These are phyloP conservation scores for Ophiostoma sp. DNA, from an alignment of 2,329 filamentous ascomycete genomes.

Conservation along the genomic window DNA sequence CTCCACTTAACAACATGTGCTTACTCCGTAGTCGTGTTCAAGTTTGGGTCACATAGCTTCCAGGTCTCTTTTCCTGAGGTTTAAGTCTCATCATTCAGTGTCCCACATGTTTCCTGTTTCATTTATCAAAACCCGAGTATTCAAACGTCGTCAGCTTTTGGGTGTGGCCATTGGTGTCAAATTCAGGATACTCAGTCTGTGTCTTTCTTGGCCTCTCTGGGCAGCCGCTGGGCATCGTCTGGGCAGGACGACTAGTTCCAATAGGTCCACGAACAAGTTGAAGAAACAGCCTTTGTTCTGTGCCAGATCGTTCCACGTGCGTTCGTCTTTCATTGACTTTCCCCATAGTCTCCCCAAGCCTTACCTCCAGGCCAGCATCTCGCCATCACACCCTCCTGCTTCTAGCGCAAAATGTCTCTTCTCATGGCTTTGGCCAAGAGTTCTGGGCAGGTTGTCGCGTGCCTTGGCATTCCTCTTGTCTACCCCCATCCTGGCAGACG, in stretches of 20 bases:
- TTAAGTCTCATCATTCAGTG: too few species aligned
- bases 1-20: too few species aligned
- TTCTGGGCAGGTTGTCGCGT: conserved; percentile 10
- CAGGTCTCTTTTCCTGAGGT: too few species aligned
- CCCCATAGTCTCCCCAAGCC: background rate
- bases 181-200: background rate
- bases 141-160: background rate
- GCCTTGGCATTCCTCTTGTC: conserved; percentile 13
- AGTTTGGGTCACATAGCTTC: too few species aligned
- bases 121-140: background rate
- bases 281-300: conserved; percentile 1
- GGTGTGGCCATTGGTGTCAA: conserved; percentile 1
- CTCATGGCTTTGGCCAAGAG: conserved; percentile 10
- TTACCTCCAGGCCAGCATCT: conserved; percentile 1
- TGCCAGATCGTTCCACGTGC: conserved; percentile 11
- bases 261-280: background rate
- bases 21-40: too few species aligned
- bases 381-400: background rate
- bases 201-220: conserved; percentile 5
- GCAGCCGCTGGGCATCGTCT: conserved; percentile 12
- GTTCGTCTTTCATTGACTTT: background rate
- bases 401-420: conserved; percentile 1
- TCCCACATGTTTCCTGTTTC: too few species aligned
- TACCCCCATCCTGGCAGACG: background rate
- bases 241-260: background rate